Evolutionary conservation across 2,329 filamentous ascomycete genomes (phyloP), one percentile per base, ranked within the genome.

Genomic region (Xylariales sp.): DNA sequence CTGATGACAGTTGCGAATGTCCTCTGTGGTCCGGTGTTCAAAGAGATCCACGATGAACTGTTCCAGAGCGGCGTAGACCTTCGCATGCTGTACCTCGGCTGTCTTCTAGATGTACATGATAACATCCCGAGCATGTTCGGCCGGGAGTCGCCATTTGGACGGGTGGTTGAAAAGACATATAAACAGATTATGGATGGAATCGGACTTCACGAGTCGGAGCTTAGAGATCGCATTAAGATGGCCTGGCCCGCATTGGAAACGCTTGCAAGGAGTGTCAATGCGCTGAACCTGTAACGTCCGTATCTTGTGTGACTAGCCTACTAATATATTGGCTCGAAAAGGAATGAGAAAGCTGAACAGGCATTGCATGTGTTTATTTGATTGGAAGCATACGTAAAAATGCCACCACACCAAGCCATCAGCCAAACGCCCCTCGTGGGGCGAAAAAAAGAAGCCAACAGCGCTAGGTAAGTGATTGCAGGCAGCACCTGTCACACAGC

Each of bases 81-180:
- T 33, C 49, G 51, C 29, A 28, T 50, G 29, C 29, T 49, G 19
- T 55, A 52, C 29, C 46, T 52, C 33, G 52, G 51, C 5, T 48
- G 55, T 18, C 41, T 56, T 8, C 47, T 54, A 32, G 48, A 51
- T 15, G 34, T 53, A 13, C 43, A 49, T 37, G 51, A 55, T 12
- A 28, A 54, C 36, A 40, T 45, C 4, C 44, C 45, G 13, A 35
- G 37, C 20, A 51, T 51, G 45, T 53, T 47, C 33, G 47, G 49
- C n/a, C 25, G 33, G 10, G 37, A 46, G 10, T 51, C 47, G 14
- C 50, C 52, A 2, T 50, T 54, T 19, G 48, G 49, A 5, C 41
- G 33, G n/a, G 41, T 55, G 8, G 36, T 52, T 20, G 30, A 50
- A 16, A 44, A 38, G 31, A 54, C 51, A 3, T 52, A 51, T 33